Evolutionary conservation across 306 rosid genomes (phyloP).

Genomic region (Glycine latifolia): DNA sequence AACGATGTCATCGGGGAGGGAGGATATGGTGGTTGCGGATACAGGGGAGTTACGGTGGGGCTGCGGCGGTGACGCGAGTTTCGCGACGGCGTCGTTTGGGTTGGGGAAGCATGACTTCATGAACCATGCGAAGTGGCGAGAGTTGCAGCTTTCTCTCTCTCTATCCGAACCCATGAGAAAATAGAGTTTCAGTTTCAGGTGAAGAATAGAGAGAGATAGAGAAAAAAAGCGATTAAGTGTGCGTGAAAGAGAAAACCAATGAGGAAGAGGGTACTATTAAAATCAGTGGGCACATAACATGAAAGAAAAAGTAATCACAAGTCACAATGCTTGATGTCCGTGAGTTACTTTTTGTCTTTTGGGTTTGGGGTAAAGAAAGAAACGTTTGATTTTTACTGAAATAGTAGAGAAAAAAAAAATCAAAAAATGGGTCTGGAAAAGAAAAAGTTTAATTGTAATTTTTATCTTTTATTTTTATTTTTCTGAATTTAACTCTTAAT

Average conservation of each 20-base stretch:
- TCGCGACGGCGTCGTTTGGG: constrained; percentile 41
- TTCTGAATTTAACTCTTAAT: too few relatives aligned
- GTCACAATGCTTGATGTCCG: too few relatives aligned
- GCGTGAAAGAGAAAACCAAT: neutral
- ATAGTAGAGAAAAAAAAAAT: too few relatives aligned
- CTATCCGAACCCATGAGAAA: constrained; percentile 50
- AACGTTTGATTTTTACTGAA: neutral
- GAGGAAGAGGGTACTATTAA: neutral
- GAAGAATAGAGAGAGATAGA: neutral
- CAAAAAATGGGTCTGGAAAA: neutral
- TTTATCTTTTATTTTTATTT: too few relatives aligned
- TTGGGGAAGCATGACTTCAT: constrained; percentile 76
- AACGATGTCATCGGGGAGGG: constrained; percentile 77
- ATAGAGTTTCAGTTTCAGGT: neutral
- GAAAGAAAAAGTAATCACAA: too few relatives aligned
- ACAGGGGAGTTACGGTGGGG: neutral
- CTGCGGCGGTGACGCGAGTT: neutral
- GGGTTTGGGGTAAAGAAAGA: too few relatives aligned
- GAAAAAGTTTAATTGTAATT: neutral
- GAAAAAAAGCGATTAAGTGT: neutral
- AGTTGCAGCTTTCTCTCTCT: constrained; percentile 66
- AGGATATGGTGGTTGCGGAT: constrained; percentile 51
- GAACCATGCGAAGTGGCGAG: constrained; percentile 83
- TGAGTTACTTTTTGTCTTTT: too few relatives aligned
- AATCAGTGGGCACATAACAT: neutral